Percentiles rank a stretch among this genome's conserved stretches.
These are phyloP conservation scores for Metarhizium robertsii DNA, from an alignment of 2,329 filamentous ascomycete genomes.

Conservation along the genomic window DNA sequence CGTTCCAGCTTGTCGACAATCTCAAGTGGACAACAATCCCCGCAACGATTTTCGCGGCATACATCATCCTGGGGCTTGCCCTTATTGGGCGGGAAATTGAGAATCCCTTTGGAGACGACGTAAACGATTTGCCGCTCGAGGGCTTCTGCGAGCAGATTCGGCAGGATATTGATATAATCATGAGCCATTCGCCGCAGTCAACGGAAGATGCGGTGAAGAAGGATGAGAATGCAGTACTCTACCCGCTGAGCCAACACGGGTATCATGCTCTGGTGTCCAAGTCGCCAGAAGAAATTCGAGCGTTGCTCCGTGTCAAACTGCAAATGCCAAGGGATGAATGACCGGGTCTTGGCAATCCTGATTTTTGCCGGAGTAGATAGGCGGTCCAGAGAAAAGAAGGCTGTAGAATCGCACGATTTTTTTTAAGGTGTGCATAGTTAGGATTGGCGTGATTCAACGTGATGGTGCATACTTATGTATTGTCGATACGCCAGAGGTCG, in stretches of 20 bases:
- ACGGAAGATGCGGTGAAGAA: neutral
- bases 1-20: conserved; percentile 56
- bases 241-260: neutral
- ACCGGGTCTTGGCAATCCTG: neutral
- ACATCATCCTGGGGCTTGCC: conserved; percentile 31
- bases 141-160: conserved; percentile 67
- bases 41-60: conserved; percentile 43
- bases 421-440: no score
- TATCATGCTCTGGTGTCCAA: neutral
- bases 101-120: conserved; percentile 74
- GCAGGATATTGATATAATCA: conserved; percentile 65
- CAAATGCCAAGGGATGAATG: neutral
- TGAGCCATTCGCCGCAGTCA: conserved; percentile 27
- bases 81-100: conserved; percentile 72
- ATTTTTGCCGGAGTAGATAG: no score
- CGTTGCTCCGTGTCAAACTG: neutral
- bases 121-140: conserved; percentile 72
- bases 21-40: conserved; percentile 48
- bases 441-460: no score
- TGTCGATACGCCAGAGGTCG: no score
- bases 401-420: no score
- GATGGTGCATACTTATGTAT: no score
- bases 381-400: no score
- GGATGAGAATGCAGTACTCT: neutral
- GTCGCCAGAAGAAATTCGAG: neutral